Evolutionary conservation across 805 yeast genomes (phyloP).

Genomic region (Ogataea parapolymorpha): DNA sequence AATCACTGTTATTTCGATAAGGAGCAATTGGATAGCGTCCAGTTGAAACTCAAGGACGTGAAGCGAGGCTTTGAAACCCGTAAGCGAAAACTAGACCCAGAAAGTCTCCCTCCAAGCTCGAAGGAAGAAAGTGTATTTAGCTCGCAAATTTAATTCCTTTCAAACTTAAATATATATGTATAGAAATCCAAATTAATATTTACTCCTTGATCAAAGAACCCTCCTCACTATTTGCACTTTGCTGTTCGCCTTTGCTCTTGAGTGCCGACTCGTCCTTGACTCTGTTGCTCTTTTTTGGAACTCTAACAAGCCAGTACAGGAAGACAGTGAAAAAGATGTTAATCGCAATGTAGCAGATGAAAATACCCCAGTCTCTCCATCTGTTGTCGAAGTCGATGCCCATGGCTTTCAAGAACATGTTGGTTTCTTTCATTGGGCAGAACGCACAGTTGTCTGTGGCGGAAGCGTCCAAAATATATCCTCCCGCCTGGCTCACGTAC

Average conservation of each 20-base stretch:
- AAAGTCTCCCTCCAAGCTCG: background rate
- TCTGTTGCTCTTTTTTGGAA: constrained; percentile 56
- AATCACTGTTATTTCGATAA: constrained; percentile 10
- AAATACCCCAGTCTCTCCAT: constrained; percentile 65
- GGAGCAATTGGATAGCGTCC: constrained; percentile 3
- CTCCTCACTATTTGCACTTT: background rate
- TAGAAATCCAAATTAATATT: background rate
- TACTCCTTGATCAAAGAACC: background rate
- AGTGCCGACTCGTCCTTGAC: constrained; percentile 24
- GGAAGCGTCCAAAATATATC: constrained; percentile 40
- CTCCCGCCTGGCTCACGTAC: constrained; percentile 40
- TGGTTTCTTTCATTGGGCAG: constrained; percentile 58
- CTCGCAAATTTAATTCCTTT: background rate
- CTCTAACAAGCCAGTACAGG: constrained; percentile 62
- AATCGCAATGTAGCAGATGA: constrained; percentile 45
- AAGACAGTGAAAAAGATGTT: constrained; percentile 34
- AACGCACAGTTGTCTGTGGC: constrained; percentile 55
- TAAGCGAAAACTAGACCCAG: background rate
- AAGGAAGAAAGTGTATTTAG: constrained; percentile 1
- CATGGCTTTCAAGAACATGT: constrained; percentile 50
- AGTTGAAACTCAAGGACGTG: constrained; percentile 1
- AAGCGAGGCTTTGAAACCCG: background rate
- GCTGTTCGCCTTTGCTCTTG: constrained; percentile 14
- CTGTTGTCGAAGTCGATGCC: constrained; percentile 44
- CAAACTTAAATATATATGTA: background rate